Evolutionary conservation across 371 early-diverging fungal species (phyloP).

Genomic region (Apophysomyces elegans): DNA sequence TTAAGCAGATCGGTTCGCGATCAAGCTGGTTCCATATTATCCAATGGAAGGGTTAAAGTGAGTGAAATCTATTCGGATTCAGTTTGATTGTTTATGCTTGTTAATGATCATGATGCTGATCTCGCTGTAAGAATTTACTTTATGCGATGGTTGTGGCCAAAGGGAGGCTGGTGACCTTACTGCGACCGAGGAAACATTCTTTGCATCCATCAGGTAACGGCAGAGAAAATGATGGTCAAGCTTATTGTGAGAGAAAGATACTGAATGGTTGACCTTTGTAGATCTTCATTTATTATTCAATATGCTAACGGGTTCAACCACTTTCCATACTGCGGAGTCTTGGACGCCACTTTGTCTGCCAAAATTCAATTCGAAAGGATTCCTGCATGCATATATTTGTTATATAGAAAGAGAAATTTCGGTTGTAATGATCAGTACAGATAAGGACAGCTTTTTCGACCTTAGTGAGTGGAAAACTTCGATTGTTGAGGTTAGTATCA

Average conservation of each 20-base stretch:
- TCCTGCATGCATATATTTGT: constrained; percentile 87
- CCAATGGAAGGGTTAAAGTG: constrained; percentile 64
- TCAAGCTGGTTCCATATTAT: constrained; percentile 63
- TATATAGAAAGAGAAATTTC: constrained; percentile 74
- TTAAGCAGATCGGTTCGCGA: constrained; percentile 70
- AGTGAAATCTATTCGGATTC: background rate
- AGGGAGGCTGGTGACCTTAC: constrained; percentile 74
- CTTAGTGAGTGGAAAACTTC: constrained; percentile 71
- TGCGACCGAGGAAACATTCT: constrained; percentile 79
- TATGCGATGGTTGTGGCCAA: constrained; percentile 83
- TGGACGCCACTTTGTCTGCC: constrained; percentile 98
- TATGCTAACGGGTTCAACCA: constrained; percentile 76
- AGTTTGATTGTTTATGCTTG: background rate
- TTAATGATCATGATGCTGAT: too few relatives aligned
- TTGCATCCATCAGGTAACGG: constrained; percentile 73
- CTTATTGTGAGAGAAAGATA: constrained; percentile 47
- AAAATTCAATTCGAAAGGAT: constrained; percentile 85
- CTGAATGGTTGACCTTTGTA: constrained; percentile 13
- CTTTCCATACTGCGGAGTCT: constrained; percentile 77
- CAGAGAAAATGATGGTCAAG: background rate
- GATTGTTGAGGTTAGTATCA: constrained; percentile 61
- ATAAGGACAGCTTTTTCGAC: constrained; percentile 84
- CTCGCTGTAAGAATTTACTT: constrained; percentile 53
- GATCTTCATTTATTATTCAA: constrained; percentile 88
- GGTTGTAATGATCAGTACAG: constrained; percentile 77